These are phyloP conservation scores for Aureobasidium mangrovei DNA, from an alignment of 2,329 filamentous ascomycete species.

Conservation along the genomic window DNA sequence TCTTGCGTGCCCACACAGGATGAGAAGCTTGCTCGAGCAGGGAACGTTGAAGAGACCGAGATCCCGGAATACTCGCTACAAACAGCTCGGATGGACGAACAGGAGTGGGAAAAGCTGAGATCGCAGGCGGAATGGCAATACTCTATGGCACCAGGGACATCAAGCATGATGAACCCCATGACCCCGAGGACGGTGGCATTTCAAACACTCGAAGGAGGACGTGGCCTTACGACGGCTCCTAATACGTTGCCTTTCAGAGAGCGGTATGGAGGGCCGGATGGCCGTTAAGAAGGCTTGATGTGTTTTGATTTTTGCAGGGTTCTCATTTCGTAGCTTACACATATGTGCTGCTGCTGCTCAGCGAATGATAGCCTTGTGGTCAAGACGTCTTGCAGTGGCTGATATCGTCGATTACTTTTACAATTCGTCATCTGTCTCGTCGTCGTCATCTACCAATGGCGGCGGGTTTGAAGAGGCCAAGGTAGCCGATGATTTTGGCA, in stretches of 20 bases:
- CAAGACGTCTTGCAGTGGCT: conserved; percentile 4
- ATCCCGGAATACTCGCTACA: conserved; percentile 18
- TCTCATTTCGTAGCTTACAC: background rate
- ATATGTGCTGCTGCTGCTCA: too few relatives aligned
- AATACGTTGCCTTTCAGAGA: conserved; percentile 24
- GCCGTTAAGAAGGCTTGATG: background rate
- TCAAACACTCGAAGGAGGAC: conserved; percentile 43
- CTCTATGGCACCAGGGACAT: conserved; percentile 39
- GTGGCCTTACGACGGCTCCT: conserved; percentile 15
- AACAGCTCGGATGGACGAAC: conserved; percentile 34
- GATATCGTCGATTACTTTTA: background rate
- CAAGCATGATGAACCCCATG: conserved; percentile 35
- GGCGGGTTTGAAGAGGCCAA: background rate
- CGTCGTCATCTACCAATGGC: conserved; percentile 19
- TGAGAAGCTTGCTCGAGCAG: conserved; percentile 24
- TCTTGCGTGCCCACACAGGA: conserved; percentile 38
- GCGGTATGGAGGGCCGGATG: conserved; percentile 18
- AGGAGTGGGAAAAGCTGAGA: conserved; percentile 50
- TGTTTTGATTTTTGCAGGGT: background rate
- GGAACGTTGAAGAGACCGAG: conserved; percentile 21
- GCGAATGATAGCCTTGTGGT: too few relatives aligned
- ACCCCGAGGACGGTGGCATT: conserved; percentile 62
- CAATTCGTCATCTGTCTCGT: conserved; percentile 27
- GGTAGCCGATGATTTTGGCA: background rate
- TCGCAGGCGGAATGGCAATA: conserved; percentile 27